Evolutionary conservation across 23 red algal genomes (phyloP).

Genomic region (Gracilaria domingensis): DNA sequence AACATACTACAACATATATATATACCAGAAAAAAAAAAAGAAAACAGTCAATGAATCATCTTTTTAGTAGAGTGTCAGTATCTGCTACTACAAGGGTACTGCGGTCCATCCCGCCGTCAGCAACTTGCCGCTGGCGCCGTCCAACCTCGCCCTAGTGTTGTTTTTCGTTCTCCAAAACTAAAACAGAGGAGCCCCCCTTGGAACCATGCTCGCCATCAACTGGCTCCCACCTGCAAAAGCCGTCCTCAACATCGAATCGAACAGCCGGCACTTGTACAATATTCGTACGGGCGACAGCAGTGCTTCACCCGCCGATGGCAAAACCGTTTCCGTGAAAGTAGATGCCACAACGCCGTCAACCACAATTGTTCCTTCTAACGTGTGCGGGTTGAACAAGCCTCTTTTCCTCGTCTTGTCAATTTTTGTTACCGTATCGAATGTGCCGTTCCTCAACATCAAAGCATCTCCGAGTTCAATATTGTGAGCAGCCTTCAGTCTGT

Average conservation of each 20-base stretch:
- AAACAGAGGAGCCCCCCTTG: neutral
- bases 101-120: neutral
- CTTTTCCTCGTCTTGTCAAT: neutral
- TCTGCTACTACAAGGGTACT: conserved; percentile 25
- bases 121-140: neutral
- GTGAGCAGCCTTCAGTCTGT: conserved; percentile 36
- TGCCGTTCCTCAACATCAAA: conserved; percentile 45
- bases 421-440: conserved; percentile 34
- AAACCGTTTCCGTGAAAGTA: conserved; percentile 72
- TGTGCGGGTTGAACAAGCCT: conserved; percentile 78
- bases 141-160: neutral
- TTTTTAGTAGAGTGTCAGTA: conserved; percentile 32
- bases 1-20: neutral
- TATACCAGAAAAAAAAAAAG: too few species aligned
- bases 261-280: conserved; percentile 36
- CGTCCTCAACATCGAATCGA: neutral
- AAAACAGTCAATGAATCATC: conserved; percentile 13
- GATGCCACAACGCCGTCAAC: conserved; percentile 71
- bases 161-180: neutral
- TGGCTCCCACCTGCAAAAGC: neutral
- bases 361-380: conserved; percentile 72
- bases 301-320: conserved; percentile 44
- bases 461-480: conserved; percentile 49
- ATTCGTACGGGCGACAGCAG: conserved; percentile 59
- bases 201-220: neutral